Conservation (phyloP, 2,329 filamentous ascomycete genomes). For the Cladosporium velox region DNA sequence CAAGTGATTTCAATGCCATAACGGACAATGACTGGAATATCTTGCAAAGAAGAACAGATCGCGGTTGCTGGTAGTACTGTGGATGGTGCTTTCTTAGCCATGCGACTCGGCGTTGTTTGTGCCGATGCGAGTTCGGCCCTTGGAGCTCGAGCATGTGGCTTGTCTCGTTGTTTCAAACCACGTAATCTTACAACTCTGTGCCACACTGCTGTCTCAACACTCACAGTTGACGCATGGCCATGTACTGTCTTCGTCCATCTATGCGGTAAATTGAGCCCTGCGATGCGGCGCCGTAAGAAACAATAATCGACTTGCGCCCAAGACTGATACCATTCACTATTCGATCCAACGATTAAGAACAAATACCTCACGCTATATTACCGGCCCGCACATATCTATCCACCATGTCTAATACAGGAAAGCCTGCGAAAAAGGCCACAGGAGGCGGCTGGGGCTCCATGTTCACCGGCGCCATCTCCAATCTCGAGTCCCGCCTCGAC, state of each 20-base stretch:
- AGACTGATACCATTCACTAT: not conserved
- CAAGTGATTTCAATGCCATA: too few relatives aligned
- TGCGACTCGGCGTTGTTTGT: slow-evolving; percentile 16
- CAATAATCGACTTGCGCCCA: not conserved
- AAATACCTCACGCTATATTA: not conserved
- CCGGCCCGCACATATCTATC: not conserved
- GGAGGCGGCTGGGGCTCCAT: slow-evolving; percentile 54
- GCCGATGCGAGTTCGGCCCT: slow-evolving; percentile 12
- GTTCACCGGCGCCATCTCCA: slow-evolving; percentile 86
- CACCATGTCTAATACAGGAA: slow-evolving; percentile 16
- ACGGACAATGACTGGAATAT: too few relatives aligned
- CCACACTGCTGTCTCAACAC: not conserved
- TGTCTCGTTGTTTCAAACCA: slow-evolving; percentile 20
- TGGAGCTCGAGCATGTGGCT: slow-evolving; percentile 15
- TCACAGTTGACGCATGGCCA: not conserved
- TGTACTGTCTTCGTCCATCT: not conserved
- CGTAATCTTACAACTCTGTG: slow-evolving; percentile 13
- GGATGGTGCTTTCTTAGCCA: not conserved
- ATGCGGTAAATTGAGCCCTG: slow-evolving; percentile 22
- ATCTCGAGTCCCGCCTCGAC: slow-evolving; percentile 90
- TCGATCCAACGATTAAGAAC: not conserved
- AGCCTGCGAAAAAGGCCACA: slow-evolving; percentile 11
- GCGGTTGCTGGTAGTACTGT: too few relatives aligned
- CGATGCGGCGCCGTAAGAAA: slow-evolving; percentile 32
- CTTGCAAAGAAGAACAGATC: too few relatives aligned